phyloP scores from a whole-genome alignment of 129 eudicot genomes.

The Tagetes erecta region DNA sequence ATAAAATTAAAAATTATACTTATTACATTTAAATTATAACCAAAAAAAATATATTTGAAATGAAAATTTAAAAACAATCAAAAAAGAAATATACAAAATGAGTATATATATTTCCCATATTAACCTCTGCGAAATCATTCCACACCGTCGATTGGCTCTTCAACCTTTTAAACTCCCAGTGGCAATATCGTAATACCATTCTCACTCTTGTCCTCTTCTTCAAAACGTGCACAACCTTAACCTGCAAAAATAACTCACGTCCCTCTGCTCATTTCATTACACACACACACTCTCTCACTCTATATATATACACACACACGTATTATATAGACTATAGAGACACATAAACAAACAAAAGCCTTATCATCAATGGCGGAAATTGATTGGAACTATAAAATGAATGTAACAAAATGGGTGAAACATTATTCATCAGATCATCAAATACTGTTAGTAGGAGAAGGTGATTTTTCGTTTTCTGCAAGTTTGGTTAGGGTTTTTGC shows the following conservation, averaged over 20 bases:
- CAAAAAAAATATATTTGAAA: no score
- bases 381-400: no score
- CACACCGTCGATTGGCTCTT: not conserved
- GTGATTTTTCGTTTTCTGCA: slow-evolving; percentile 41
- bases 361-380: not conserved
- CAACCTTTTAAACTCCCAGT: not conserved
- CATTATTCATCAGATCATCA: slow-evolving; percentile 13
- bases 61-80: no score
- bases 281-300: no score
- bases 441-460: slow-evolving; percentile 41
- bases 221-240: not conserved
- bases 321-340: no score
- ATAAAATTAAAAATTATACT: no score
- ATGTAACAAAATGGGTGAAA: slow-evolving; percentile 21
- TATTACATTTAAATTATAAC: no score
- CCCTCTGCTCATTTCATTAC: not conserved
- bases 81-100: no score
- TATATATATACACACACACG: no score
- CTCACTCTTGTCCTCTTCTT: no score
- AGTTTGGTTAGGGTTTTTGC: slow-evolving; percentile 36
- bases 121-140: not conserved
- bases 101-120: not conserved
- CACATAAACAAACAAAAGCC: no score
- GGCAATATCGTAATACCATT: slow-evolving; percentile 1
- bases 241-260: not conserved